A percentile compares a stretch with the other conserved stretches of the same genome.
Conservation (phyloP, 768 basidiomycete species). For the Phaeotremella skinneri region DNA sequence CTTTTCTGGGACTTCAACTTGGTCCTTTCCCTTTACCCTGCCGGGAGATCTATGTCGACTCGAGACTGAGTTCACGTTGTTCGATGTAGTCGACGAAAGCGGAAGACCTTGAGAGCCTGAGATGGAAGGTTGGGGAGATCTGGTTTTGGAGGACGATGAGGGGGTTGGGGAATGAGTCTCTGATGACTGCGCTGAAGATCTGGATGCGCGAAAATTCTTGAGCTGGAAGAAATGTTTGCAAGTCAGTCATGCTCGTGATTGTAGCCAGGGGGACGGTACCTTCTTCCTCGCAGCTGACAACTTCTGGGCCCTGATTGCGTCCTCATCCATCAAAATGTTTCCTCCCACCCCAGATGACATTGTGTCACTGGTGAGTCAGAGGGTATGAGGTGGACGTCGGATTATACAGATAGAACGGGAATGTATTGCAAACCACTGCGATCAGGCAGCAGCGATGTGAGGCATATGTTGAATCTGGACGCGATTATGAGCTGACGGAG, state of each 20-base stretch:
- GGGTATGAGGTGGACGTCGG: background rate
- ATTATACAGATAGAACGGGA: too few relatives aligned
- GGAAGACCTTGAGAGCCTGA: slow-evolving; percentile 11
- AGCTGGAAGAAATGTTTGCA: slow-evolving; percentile 17
- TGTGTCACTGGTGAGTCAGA: background rate
- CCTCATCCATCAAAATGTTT: slow-evolving; percentile 10
- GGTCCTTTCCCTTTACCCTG: slow-evolving; percentile 18
- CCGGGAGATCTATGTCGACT: slow-evolving; percentile 10
- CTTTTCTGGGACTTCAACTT: background rate
- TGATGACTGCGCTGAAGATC: slow-evolving; percentile 22
- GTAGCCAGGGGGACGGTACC: slow-evolving; percentile 14
- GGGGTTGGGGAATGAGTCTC: slow-evolving; percentile 5
- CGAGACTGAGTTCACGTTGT: slow-evolving; percentile 12
- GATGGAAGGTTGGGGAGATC: slow-evolving; percentile 5
- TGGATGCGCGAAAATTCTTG: slow-evolving; percentile 34
- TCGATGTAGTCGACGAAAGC: slow-evolving; percentile 11
- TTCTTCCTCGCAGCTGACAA: slow-evolving; percentile 38
- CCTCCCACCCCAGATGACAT: background rate
- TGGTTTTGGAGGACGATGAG: slow-evolving; percentile 12
- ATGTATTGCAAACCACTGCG: too few relatives aligned
- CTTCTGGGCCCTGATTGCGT: slow-evolving; percentile 26
- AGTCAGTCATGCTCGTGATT: background rate
- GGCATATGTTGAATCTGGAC: too few relatives aligned
- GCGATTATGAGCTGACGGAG: too few relatives aligned
- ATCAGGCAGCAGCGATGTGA: too few relatives aligned